Percentiles rank a stretch among this genome's conserved stretches.
Evolutionary conservation across 345 rosid genomes (phyloP).

Genomic region (Eutrema japonicum): DNA sequence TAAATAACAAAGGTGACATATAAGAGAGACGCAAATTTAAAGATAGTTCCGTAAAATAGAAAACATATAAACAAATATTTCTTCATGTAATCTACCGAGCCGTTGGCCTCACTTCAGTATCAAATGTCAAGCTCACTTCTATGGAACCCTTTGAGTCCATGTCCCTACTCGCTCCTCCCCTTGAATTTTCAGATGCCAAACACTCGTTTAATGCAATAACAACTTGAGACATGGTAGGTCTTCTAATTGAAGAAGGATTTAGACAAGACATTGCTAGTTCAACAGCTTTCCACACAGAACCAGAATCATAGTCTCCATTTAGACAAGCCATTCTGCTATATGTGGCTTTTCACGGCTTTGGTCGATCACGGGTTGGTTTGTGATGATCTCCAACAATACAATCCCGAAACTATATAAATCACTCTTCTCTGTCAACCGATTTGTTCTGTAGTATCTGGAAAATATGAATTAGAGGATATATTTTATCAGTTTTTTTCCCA

Average conservation of each 20-base stretch:
- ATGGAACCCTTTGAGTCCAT: slow-evolving; percentile 25
- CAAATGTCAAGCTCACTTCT: slow-evolving; percentile 16
- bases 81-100: not conserved
- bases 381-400: too few relatives aligned
- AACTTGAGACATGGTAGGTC: slow-evolving; percentile 50
- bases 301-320: slow-evolving; percentile 37
- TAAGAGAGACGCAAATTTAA: too few relatives aligned
- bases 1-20: too few relatives aligned
- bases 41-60: too few relatives aligned
- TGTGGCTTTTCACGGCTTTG: too few relatives aligned
- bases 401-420: too few relatives aligned
- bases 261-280: slow-evolving; percentile 55
- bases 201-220: slow-evolving; percentile 47
- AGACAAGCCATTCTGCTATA: not conserved
- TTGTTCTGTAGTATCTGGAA: slow-evolving; percentile 28
- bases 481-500: not conserved
- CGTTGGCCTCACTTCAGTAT: slow-evolving; percentile 7
- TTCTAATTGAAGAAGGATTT: slow-evolving; percentile 16
- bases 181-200: slow-evolving; percentile 15
- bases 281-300: slow-evolving; percentile 48
- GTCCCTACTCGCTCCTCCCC: slow-evolving; percentile 8
- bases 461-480: not conserved
- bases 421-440: too few relatives aligned
- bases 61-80: too few relatives aligned
- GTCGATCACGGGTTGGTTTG: too few relatives aligned